Evolutionary conservation across 2,329 filamentous ascomycete species (phyloP).

Genomic region (Aaosphaeria arxii): DNA sequence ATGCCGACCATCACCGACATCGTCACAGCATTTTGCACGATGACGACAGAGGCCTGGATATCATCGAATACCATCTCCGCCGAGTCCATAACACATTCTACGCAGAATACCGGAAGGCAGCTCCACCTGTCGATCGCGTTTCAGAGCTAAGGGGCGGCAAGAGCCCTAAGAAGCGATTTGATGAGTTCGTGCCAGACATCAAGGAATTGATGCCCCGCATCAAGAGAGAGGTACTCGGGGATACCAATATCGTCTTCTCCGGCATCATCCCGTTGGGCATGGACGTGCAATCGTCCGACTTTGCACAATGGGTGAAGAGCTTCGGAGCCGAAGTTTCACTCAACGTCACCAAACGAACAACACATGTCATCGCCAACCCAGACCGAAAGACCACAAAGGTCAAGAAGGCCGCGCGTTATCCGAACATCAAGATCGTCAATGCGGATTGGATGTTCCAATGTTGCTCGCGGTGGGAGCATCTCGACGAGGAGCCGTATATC

Average conservation of each 20-base stretch:
- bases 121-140: conserved; percentile 44
- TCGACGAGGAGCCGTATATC: conserved; percentile 77
- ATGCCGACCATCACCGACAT: conserved; percentile 39
- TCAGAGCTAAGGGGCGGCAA: conserved; percentile 52
- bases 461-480: conserved; percentile 75
- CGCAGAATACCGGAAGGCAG: conserved; percentile 66
- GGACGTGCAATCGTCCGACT: conserved; percentile 76
- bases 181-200: conserved; percentile 73
- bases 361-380: conserved; percentile 71
- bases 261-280: conserved; percentile 83
- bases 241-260: conserved; percentile 79
- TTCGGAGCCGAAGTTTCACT: conserved; percentile 73
- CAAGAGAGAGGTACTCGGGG: conserved; percentile 72
- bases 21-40: conserved; percentile 81
- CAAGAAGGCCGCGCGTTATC: conserved; percentile 74
- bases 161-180: conserved; percentile 47
- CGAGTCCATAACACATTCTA: conserved; percentile 79
- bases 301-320: conserved; percentile 79
- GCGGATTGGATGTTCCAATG: conserved; percentile 86
- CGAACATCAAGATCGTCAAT: conserved; percentile 85
- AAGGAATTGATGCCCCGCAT: conserved; percentile 79
- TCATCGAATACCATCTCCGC: conserved; percentile 73
- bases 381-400: conserved; percentile 84
- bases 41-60: conserved; percentile 77
- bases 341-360: conserved; percentile 54